phyloP scores from a whole-genome alignment of 257 asterid genomes.

The Nicotiana paniculata region DNA sequence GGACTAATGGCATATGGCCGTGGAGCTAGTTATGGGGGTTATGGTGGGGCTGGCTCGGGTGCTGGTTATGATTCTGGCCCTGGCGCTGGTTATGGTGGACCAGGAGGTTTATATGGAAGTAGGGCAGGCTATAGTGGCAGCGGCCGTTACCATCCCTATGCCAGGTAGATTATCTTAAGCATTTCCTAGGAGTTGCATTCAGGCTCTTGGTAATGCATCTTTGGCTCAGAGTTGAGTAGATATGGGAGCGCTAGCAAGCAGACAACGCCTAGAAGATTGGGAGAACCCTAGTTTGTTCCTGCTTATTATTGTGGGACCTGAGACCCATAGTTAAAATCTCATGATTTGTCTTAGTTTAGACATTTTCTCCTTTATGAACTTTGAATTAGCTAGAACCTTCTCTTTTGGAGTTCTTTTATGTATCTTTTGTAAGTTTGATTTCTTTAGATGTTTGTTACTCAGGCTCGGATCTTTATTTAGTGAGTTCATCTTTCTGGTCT shows the following conservation, averaged over 20 bases:
- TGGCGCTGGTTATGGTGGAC: slow-evolving; percentile 62
- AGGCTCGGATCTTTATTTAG: neutral
- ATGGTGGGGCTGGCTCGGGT: slow-evolving; percentile 50
- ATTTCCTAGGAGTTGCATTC: slow-evolving; percentile 46
- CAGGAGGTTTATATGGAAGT: slow-evolving; percentile 81
- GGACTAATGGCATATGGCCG: slow-evolving; percentile 79
- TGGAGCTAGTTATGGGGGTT: slow-evolving; percentile 48
- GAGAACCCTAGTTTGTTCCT: slow-evolving; percentile 36
- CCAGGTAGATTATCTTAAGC: slow-evolving; percentile 62
- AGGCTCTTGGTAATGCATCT: slow-evolving; percentile 48
- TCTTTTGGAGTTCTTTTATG: neutral
- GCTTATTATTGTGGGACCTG: slow-evolving; percentile 16
- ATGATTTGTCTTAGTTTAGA: slow-evolving; percentile 2
- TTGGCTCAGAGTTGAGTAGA: slow-evolving; percentile 49
- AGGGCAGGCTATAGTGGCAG: slow-evolving; percentile 89
- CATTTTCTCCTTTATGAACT: neutral
- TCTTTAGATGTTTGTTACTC: neutral
- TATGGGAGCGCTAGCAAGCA: slow-evolving; percentile 55
- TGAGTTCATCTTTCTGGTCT: neutral
- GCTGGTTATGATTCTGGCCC: slow-evolving; percentile 78
- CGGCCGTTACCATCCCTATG: slow-evolving; percentile 89
- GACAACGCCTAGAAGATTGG: slow-evolving; percentile 42
- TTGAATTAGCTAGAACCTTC: slow-evolving; percentile 7
- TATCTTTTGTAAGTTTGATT: neutral
- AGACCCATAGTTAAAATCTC: slow-evolving; percentile 9